Percentiles rank a stretch among this genome's conserved stretches.
These are phyloP conservation scores for Petunia secreta DNA, from an alignment of 257 asterid genomes.

Conservation along the genomic window DNA sequence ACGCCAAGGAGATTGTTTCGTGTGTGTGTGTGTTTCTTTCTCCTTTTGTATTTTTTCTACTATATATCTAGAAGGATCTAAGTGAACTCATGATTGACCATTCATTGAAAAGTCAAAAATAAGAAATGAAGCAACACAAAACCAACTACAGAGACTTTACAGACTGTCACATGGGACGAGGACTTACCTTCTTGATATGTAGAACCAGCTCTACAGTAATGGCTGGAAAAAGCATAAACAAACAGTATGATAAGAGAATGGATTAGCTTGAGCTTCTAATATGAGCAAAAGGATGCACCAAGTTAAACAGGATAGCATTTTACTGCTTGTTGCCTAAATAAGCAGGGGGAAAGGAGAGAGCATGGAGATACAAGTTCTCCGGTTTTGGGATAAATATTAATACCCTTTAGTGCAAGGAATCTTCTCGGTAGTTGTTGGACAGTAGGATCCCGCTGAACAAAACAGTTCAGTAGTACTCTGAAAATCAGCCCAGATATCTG, in stretches of 20 bases:
- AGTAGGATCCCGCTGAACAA: constrained; percentile 87
- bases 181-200: constrained; percentile 69
- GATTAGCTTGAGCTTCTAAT: constrained; percentile 24
- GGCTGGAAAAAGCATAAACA: constrained; percentile 50
- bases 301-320: not conserved
- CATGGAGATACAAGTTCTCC: not conserved
- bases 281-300: constrained; percentile 25
- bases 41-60: not conserved
- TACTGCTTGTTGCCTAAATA: constrained; percentile 19
- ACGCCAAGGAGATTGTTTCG: not conserved
- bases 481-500: constrained; percentile 91
- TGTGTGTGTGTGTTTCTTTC: not conserved
- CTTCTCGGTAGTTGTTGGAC: constrained; percentile 75
- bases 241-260: constrained; percentile 23
- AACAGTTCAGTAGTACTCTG: constrained; percentile 62
- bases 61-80: not conserved
- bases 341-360: constrained; percentile 3
- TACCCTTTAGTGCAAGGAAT: constrained; percentile 85
- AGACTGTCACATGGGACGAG: not conserved
- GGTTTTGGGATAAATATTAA: constrained; percentile 39
- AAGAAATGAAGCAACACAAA: not conserved
- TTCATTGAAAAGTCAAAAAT: not conserved
- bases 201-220: constrained; percentile 94
- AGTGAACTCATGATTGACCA: not conserved
- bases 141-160: constrained; percentile 10